Evolutionary conservation across 805 yeast genomes (phyloP), one percentile per base, ranked within the genome.

Genomic region (Suhomyces pyralidae): DNA sequence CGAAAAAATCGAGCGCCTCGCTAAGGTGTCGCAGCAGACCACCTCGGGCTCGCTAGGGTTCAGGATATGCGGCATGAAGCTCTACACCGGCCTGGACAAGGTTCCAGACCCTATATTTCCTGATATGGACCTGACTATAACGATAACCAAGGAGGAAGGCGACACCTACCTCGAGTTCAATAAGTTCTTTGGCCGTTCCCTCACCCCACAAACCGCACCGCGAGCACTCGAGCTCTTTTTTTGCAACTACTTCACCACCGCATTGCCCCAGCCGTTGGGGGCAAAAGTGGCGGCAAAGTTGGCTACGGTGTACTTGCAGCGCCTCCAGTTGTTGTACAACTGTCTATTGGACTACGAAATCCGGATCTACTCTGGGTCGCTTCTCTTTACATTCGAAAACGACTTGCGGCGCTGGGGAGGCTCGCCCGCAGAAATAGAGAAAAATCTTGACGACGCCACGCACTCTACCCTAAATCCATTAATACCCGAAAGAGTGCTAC

Each of bases 21-120:
- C 68, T 26, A 68, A 76, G 24, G 97, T 94, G 0, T 80, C 94
- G 45, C 63, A 70, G 1, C 53, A 71, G 0, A 93, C 98, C 1
- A 93, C 98, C 0, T 86, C 94, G 45, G 97, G 97, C 0, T 72
- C 85, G 3, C 72, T 89, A 10, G 79, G 83, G 15, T 84, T 86
- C 57, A 74, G 99, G 54, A 82, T 93, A 3, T 92, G 98, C 61
- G 99, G 99, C 0, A 88, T 93, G 93, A 85, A 84, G 55, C 67
- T 86, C 5, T 76, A 66, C 57, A 53, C 59, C 25, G 55, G 56
- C 26, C 12, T 30, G 15, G 19, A 20, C 26, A 4, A 10, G 4
- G 50, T 53, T 6, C 60, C 58, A 1, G 30, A 45, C 5, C 46
- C 45, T 9, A 22, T 61, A 5, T 58, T 56, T 38, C 42, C 42